Base-by-base conservation (phyloP, 352 stramenopile species). In the Globisporangium irregulare region DNA sequence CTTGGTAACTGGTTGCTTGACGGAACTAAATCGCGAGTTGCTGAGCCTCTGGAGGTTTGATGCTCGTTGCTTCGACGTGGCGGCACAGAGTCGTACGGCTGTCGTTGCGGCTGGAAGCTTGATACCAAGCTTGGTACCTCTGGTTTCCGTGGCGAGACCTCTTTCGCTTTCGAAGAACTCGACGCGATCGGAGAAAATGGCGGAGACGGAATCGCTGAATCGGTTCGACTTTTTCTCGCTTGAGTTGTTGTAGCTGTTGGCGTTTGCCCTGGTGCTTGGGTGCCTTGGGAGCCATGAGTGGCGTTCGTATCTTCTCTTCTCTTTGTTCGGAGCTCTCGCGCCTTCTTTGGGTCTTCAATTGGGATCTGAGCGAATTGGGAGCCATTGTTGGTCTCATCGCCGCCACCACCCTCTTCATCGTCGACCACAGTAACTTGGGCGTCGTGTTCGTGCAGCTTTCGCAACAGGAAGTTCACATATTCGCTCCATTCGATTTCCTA, bases 401-500 rank as follows among this genome's bases (percentile, higher is more conserved):
- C 4, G 4, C n/a, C 41, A n/a, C 1, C 18, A 51, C 43, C 9
- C 1, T 38, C 64, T 24, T 20, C 59, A 27, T 20, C 67, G 7
- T 29, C 18, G 15, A 41, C 34, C 15, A 61, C 51, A 41, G 6
- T 54, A 15, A 55, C 0, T 4, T 48, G 10, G 1, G 6, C 4
- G 4, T 59, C 60, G 34, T 56, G 60, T 18, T 62, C 32, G 18
- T 70, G 64, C 50, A 74, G 59, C 38, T 71, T 73, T n/a, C 51
- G 22, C 27, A 73, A 58, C 0, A 91, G 62, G 57, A 87, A 89
- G 12, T 64, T 65, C 18, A 91, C 66, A 73, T 83, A 91, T 38
- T 91, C 81, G n/a, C 62, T 29, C 83, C 83, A 91, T 54, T 85
- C 73, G 15, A 89, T 76, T 20, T 71, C 66, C 78, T 88, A 36